These are phyloP conservation scores for Talaromyces sp. DNA, from an alignment of 2,329 filamentous ascomycete genomes.

Conservation along the genomic window DNA sequence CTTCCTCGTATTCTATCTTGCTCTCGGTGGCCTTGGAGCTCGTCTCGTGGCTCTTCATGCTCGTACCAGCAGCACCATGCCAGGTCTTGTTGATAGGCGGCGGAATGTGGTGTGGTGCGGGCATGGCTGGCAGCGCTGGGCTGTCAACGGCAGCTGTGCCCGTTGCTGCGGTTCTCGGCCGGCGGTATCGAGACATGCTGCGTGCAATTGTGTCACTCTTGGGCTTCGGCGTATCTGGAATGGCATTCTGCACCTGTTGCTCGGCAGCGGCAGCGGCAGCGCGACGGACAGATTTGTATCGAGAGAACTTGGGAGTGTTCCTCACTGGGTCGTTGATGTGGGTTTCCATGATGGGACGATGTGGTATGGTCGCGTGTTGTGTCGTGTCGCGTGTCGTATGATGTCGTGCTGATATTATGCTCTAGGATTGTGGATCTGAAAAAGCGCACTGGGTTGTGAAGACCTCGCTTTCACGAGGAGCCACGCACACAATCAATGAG, in stretches of 20 bases:
- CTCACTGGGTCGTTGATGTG: constrained; percentile 7
- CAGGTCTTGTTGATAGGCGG: neutral
- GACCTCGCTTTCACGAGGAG: neutral
- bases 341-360: constrained; percentile 19
- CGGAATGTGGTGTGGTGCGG: constrained; percentile 7
- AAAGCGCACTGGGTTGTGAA: neutral
- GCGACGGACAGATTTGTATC: constrained; percentile 54
- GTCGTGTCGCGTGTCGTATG: neutral
- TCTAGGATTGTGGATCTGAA: neutral
- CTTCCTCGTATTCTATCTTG: constrained; percentile 7
- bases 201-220: constrained; percentile 23
- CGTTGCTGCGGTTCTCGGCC: constrained; percentile 15
- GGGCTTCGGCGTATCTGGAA: constrained; percentile 1
- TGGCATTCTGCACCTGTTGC: neutral
- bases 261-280: constrained; percentile 22
- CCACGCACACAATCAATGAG: neutral
- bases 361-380: no score
- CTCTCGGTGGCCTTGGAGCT: neutral
- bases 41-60: neutral
- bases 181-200: constrained; percentile 36
- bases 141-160: constrained; percentile 1
- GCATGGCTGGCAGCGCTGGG: constrained; percentile 12
- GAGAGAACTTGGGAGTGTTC: constrained; percentile 45
- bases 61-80: neutral
- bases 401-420: neutral